A percentile compares a stretch with the other conserved stretches of the same genome.
These are phyloP conservation scores for Penicillium malachiteum DNA, from an alignment of 495 filamentous ascomycete genomes.

Conservation along the genomic window DNA sequence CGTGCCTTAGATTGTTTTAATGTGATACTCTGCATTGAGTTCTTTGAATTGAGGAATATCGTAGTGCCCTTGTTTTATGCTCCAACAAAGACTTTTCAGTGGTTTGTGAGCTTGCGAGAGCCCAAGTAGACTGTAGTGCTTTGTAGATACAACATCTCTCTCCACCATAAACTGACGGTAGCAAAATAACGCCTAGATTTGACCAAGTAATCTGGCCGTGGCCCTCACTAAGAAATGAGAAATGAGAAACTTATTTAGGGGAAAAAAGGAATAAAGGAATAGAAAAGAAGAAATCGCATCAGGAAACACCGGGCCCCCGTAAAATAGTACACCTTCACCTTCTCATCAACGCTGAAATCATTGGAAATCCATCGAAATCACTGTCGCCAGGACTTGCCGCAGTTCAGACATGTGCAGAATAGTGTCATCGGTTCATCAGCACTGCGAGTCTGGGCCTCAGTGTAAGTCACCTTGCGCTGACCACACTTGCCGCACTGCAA, in stretches of 20 bases:
- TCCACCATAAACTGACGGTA: not conserved
- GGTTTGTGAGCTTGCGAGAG: not conserved
- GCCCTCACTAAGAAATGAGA: not conserved
- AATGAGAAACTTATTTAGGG: not conserved
- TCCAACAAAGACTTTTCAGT: not conserved
- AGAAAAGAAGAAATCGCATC: not conserved
- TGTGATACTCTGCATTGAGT: too few species aligned
- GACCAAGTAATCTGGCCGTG: too few species aligned
- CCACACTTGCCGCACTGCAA: conserved; percentile 87
- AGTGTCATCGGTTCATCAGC: conserved; percentile 69
- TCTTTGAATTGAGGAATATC: not conserved
- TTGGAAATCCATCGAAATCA: conserved; percentile 13
- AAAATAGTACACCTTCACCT: conserved; percentile 15
- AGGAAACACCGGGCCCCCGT: conserved; percentile 5
- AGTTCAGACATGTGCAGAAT: conserved; percentile 51
- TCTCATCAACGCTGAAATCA: not conserved
- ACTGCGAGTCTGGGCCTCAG: conserved; percentile 90
- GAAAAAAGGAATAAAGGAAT: not conserved
- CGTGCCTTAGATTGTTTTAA: conserved; percentile 7
- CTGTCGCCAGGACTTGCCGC: conserved; percentile 53
- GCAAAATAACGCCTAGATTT: too few species aligned
- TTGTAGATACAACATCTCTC: not conserved
- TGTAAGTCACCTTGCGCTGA: conserved; percentile 91
- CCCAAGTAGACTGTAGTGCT: not conserved
- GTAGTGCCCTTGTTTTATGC: not conserved